A percentile compares a stretch with the other conserved stretches of the same genome.
phyloP scores from a whole-genome alignment of 2,329 filamentous ascomycete species.

The Phaeosphaeria sp. region DNA sequence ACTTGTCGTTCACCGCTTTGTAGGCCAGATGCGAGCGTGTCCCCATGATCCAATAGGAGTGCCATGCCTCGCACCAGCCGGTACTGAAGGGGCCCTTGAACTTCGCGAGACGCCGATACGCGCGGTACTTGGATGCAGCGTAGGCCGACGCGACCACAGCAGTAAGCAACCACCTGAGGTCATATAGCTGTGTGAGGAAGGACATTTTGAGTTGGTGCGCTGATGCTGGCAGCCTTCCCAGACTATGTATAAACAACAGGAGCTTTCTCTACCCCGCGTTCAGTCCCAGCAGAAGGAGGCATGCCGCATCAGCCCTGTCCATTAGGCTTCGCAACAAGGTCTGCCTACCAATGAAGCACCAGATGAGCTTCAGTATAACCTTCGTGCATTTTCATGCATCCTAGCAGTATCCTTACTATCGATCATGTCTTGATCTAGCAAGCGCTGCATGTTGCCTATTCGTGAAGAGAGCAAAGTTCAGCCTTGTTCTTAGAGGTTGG shows the following conservation, averaged over 20 bases:
- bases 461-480: background rate
- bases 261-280: background rate
- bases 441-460: background rate
- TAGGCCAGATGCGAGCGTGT: constrained; percentile 24
- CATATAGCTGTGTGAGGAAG: constrained; percentile 14
- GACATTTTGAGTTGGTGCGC: constrained; percentile 5
- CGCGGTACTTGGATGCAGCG: constrained; percentile 14
- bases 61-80: constrained; percentile 32
- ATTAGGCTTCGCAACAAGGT: background rate
- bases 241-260: background rate
- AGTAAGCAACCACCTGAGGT: constrained; percentile 14
- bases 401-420: background rate
- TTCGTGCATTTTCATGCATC: background rate
- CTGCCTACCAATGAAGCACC: background rate
- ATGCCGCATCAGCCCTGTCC: background rate
- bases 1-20: constrained; percentile 26
- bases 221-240: background rate
- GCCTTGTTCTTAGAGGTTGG: background rate
- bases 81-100: constrained; percentile 31
- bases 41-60: constrained; percentile 21
- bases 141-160: constrained; percentile 8
- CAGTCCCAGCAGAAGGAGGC: background rate
- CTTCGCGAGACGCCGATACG: constrained; percentile 20
- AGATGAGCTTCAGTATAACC: background rate
- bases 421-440: background rate